Percentiles rank a stretch among this genome's conserved stretches.
Conservation (phyloP, 768 basidiomycete species). For the Pholiota microspora region DNA sequence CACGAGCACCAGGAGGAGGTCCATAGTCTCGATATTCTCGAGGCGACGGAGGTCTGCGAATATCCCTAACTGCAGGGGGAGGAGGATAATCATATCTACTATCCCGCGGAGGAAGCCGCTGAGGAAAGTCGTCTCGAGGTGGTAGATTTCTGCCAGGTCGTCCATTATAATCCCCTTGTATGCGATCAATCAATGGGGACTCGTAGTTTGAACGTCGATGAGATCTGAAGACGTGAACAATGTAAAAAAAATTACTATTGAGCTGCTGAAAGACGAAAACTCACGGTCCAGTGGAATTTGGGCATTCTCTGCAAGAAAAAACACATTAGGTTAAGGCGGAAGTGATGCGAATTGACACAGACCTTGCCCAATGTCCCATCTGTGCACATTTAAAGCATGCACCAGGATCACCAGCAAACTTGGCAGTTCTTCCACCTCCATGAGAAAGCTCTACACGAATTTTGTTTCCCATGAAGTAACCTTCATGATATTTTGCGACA, state of each 20-base stretch:
- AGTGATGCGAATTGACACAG: conserved; percentile 15
- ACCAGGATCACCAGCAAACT: conserved; percentile 81
- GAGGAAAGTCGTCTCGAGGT: conserved; percentile 55
- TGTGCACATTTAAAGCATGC: conserved; percentile 88
- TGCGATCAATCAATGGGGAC: conserved; percentile 55
- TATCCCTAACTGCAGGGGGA: conserved; percentile 48
- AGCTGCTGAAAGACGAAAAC: conserved; percentile 25
- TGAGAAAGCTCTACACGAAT: conserved; percentile 86
- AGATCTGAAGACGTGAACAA: conserved; percentile 5
- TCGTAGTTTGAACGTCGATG: conserved; percentile 44
- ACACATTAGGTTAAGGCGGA: conserved; percentile 3
- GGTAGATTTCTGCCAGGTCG: conserved; percentile 41
- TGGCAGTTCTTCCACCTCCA: conserved; percentile 78
- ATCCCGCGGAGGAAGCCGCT: conserved; percentile 51
- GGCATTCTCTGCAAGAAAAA: conserved; percentile 60
- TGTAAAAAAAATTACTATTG: neutral
- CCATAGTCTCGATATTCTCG: conserved; percentile 70
- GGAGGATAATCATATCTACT: conserved; percentile 60
- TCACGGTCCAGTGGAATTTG: conserved; percentile 53
- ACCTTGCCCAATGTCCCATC: conserved; percentile 90
- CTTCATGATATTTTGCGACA: conserved; percentile 85
- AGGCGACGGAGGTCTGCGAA: conserved; percentile 59
- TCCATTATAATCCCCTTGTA: conserved; percentile 59
- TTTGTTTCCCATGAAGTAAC: conserved; percentile 90
- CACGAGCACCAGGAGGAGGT: conserved; percentile 46